Evolutionary conservation across 306 rosid genomes (phyloP).

Genomic region (Hylodesmum podocarpum): DNA sequence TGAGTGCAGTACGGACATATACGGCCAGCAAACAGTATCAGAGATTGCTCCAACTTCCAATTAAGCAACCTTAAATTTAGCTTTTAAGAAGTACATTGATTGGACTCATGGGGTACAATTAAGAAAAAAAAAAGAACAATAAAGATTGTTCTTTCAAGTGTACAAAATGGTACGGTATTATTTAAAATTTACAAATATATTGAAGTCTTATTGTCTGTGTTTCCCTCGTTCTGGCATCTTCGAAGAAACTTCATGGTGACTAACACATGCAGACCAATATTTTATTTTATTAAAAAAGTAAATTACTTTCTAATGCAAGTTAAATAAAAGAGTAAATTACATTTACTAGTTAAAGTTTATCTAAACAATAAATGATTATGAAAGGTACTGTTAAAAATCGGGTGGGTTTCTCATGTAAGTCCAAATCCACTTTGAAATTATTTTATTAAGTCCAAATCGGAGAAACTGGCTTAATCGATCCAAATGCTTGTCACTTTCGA

Average conservation of each 20-base stretch:
- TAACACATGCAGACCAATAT: neutral
- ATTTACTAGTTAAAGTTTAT: no score
- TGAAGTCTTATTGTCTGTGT: neutral
- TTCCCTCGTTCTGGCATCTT: neutral
- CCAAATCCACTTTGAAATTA: no score
- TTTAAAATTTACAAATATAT: neutral
- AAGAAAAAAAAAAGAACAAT: neutral
- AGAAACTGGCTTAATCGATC: no score
- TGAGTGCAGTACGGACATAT: slow-evolving; percentile 23
- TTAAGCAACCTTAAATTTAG: neutral
- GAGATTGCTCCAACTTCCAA: neutral
- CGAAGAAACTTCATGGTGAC: neutral
- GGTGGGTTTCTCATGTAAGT: no score
- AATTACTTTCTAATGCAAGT: neutral
- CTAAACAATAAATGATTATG: no score
- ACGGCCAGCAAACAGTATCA: slow-evolving; percentile 18
- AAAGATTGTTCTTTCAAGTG: neutral
- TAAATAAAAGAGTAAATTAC: no score
- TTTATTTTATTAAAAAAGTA: neutral
- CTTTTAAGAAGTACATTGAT: neutral
- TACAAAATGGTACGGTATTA: slow-evolving; percentile 14
- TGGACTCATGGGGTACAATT: neutral
- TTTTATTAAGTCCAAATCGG: no score
- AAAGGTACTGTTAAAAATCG: no score
- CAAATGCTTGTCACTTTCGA: no score